Base-by-base conservation (phyloP, 108 stramenopile species). In the Nannochloropsis gaditana region DNA sequence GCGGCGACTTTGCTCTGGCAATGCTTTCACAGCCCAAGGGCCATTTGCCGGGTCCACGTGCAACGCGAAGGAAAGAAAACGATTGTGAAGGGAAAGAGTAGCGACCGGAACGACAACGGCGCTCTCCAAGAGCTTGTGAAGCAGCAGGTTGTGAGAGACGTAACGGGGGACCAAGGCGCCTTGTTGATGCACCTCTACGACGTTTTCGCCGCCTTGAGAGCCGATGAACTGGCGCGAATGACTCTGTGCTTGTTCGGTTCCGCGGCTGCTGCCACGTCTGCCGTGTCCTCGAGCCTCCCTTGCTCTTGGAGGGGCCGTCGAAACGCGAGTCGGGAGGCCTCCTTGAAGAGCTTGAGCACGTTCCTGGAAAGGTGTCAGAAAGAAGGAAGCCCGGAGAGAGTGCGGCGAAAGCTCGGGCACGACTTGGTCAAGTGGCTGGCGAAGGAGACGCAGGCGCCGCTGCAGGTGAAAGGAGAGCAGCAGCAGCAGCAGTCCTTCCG, bases 391-490 rank as follows among this genome's bases (percentile, higher is more conserved):
- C 59, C 59, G 19, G n/a, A 6, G 19, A 15, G 15, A 0, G 19
- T 73, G 19, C 59, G 59, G n/a, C 4, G 59, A 73, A 73, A 73
- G 59, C 59, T 73, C 8, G 59, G 59, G n/a, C 15, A 6, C 15
- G 59, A 73, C 59, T n/a, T 73, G 6, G n/a, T 73, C 59, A 73
- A 73, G 59, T 73, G 59, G 59, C 59, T 73, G 19, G 59, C 19
- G 19, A 73, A 73, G 59, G 59, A 73, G 3, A n/a, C n/a, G 2
- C 19, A n/a, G 59, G 2, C 15, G 59, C 31, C 31, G 31, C 31
- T 31, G 31, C 59, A 73, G n/a, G 19, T n/a, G n/a, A 73, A 3
- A n/a, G n/a, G n/a, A n/a, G 19, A 73, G 59, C 59, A 73, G 59
- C 59, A 73, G 59, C 59, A 73, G 6, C 59, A 73, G 3, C 59